phyloP scores from a whole-genome alignment of 1,139 yeast genomes.

The Zygosaccharomyces pseudobailii region DNA sequence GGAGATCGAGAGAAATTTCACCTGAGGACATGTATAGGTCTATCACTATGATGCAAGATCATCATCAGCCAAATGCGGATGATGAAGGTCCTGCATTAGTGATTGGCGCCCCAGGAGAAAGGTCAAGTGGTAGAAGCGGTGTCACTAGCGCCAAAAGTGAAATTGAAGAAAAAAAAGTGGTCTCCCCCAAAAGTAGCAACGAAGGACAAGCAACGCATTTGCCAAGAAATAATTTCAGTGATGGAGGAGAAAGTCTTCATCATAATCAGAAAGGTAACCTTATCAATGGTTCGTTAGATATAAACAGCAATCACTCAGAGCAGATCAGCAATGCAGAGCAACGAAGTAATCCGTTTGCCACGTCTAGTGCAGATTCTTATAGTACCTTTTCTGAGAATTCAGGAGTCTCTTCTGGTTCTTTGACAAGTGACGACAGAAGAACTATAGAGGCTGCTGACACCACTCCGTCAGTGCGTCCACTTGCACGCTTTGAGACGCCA shows the following conservation, averaged over 20 bases:
- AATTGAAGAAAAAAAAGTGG: neutral
- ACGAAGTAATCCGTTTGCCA: neutral
- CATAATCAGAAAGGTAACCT: neutral
- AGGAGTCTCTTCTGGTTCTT: neutral
- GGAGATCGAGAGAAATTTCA: constrained; percentile 49
- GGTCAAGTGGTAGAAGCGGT: constrained; percentile 27
- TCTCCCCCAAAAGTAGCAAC: neutral
- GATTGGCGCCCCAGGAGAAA: constrained; percentile 73
- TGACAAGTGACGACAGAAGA: neutral
- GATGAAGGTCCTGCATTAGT: constrained; percentile 80
- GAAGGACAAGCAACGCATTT: neutral
- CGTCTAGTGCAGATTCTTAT: neutral
- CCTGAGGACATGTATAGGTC: constrained; percentile 85
- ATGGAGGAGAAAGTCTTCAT: neutral
- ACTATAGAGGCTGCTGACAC: neutral
- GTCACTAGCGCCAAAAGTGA: neutral
- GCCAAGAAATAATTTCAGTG: neutral
- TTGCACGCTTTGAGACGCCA: neutral
- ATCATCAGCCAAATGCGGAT: constrained; percentile 38
- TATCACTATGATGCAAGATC: constrained; percentile 66
- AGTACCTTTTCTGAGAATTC: neutral
- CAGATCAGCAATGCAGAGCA: neutral
- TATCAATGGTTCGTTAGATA: no score
- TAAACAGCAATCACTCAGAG: neutral
- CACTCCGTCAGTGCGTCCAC: neutral